Evolutionary conservation across 192 early-diverging fungal species (phyloP), one percentile per base, ranked within the genome.

Genomic region (Chytriomyces confervae): DNA sequence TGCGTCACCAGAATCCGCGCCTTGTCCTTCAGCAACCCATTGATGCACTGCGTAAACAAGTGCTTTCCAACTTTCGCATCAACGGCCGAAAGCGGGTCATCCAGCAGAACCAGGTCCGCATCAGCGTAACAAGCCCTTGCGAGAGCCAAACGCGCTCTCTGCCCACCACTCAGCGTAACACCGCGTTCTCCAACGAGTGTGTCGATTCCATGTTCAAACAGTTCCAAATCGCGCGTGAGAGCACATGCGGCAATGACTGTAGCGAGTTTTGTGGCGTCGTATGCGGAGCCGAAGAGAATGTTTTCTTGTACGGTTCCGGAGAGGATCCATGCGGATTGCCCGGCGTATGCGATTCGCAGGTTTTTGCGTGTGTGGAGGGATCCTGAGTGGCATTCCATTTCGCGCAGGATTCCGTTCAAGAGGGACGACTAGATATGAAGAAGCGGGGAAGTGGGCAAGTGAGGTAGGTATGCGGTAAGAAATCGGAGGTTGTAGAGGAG

Each of bases 11-110:
- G 73, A 11, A 88, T 29, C 13, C 76, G 51, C 6, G 84, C 81
- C 77, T 83, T 80, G 60, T 76, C 69, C 23, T 72, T 72, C 64
- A 84, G 23, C 7, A 50, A 23, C 0, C 82, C 79, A 51, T 60
- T 64, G 27, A 84, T 60, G 61, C 78, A 80, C 3, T 80, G 49
- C 8, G 80, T 77, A 76, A 76, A 67, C 46, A 76, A 24, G 11
- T 67, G 47, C 4, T 70, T 45, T 27, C 82, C 85, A 69, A 89
- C 87, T 16, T 84, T 81, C 0, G 86, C 89, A 79, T 96, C 95
- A 0, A 95, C 91, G 3, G 93, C 94, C 63, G 90, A 90, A 61
- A 97, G 77, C n/a, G 93, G 94, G 51, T 95, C 94, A 60, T 95
- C 94, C 7, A 95, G 64, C 0, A 95, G 72, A 10, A 91, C 84